These are phyloP conservation scores for Yarrowia bubula DNA, from an alignment of 805 yeast species.

Conservation along the genomic window DNA sequence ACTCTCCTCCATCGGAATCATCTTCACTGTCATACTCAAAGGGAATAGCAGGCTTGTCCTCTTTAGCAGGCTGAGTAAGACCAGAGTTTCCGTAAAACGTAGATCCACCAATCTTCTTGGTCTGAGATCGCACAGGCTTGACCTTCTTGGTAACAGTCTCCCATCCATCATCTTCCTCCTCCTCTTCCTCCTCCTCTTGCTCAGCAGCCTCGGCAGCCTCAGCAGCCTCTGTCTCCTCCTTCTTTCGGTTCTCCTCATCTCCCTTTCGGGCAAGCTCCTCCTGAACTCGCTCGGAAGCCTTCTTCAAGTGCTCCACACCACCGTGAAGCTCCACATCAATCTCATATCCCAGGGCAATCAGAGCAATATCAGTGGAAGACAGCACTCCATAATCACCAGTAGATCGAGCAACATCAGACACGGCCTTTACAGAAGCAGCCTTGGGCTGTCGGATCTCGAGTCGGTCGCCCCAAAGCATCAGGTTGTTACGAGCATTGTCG, in stretches of 20 bases:
- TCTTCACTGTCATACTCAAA: slow-evolving; percentile 40
- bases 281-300: not conserved
- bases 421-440: slow-evolving; percentile 58
- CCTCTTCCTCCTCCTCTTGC: not conserved
- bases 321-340: slow-evolving; percentile 64
- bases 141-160: slow-evolving; percentile 13
- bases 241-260: not conserved
- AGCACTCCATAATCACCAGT: slow-evolving; percentile 92
- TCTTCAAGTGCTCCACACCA: not conserved
- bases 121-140: not conserved
- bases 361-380: slow-evolving; percentile 87
- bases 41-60: slow-evolving; percentile 25
- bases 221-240: not conserved
- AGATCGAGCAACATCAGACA: slow-evolving; percentile 70
- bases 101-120: not conserved
- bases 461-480: slow-evolving; percentile 75
- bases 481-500: slow-evolving; percentile 74
- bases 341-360: slow-evolving; percentile 88
- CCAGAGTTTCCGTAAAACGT: slow-evolving; percentile 20
- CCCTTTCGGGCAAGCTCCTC: not conserved
- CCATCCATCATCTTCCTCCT: slow-evolving; percentile 28
- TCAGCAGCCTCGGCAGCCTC: not conserved
- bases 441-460: slow-evolving; percentile 75
- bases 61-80: slow-evolving; percentile 14
- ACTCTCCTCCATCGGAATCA: slow-evolving; percentile 79